phyloP scores from a whole-genome alignment of 345 rosid genomes.

The Reutealis trisperma region DNA sequence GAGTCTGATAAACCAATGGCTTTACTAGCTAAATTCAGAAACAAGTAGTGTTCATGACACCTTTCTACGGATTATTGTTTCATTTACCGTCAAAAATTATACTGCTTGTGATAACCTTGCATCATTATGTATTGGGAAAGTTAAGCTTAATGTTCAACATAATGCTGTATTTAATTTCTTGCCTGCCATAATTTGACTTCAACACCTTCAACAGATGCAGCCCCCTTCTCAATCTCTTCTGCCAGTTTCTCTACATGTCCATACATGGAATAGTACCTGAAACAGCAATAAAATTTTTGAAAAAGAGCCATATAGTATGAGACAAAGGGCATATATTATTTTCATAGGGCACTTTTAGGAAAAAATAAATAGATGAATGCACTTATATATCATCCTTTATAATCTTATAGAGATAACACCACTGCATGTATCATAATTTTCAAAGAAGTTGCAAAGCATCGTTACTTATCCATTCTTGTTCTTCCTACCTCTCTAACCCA shows the following conservation, averaged over 20 bases:
- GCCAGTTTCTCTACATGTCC: constrained; percentile 94
- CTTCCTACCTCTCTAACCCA: neutral
- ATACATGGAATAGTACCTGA: constrained; percentile 94
- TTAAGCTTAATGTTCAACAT: neutral
- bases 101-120: constrained; percentile 3
- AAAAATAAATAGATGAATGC: neutral
- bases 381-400: neutral
- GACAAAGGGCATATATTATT: neutral
- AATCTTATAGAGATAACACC: neutral
- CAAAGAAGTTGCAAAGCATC: neutral
- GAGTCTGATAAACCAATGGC: neutral
- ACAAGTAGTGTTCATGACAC: neutral
- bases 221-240: constrained; percentile 88
- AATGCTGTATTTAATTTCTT: neutral
- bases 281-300: constrained; percentile 20
- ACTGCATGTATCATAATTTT: neutral
- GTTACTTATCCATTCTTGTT: neutral
- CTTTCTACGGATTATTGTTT: neutral
- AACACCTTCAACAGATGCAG: constrained; percentile 94
- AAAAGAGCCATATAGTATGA: neutral
- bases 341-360: neutral
- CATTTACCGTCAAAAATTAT: neutral
- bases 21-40: neutral
- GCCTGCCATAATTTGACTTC: constrained; percentile 98
- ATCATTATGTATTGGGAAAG: neutral